Conservation (phyloP, 768 basidiomycete species). For the Pulveroboletus sp. region DNA sequence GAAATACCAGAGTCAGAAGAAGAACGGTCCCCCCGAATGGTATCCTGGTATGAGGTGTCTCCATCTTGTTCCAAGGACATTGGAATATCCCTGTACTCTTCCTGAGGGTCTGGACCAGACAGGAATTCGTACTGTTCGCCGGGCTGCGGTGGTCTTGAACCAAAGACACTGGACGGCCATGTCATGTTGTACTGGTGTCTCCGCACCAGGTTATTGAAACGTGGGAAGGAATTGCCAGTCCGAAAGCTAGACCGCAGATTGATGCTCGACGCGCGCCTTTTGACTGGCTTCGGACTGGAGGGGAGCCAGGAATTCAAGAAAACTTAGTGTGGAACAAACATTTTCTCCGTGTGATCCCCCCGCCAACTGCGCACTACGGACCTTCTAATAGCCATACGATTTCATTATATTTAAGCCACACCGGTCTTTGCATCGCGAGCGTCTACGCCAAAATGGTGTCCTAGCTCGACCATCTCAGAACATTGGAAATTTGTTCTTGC, state of each 20-base stretch:
- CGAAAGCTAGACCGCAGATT: background rate
- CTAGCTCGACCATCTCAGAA: slow-evolving; percentile 85
- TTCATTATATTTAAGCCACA: no score
- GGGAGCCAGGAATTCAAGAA: no score
- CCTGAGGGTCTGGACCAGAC: slow-evolving; percentile 42
- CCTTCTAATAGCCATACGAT: no score
- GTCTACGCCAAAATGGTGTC: slow-evolving; percentile 49
- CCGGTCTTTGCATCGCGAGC: background rate
- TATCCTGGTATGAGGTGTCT: slow-evolving; percentile 25
- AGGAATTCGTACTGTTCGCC: slow-evolving; percentile 44
- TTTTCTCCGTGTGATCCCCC: background rate
- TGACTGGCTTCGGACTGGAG: no score
- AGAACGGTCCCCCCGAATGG: slow-evolving; percentile 18
- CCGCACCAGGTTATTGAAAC: no score
- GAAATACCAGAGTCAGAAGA: slow-evolving; percentile 28
- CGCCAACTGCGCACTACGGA: background rate
- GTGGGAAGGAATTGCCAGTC: background rate
- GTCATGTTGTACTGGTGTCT: slow-evolving; percentile 18
- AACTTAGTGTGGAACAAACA: background rate
- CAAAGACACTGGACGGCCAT: slow-evolving; percentile 8
- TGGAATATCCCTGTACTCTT: slow-evolving; percentile 25
- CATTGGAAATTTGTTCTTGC: slow-evolving; percentile 50
- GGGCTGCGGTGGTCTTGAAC: slow-evolving; percentile 13
- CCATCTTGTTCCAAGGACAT: slow-evolving; percentile 7
- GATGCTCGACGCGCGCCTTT: background rate